These are phyloP conservation scores for Pistacia atlantica DNA, from an alignment of 345 rosid genomes.

Conservation along the genomic window DNA sequence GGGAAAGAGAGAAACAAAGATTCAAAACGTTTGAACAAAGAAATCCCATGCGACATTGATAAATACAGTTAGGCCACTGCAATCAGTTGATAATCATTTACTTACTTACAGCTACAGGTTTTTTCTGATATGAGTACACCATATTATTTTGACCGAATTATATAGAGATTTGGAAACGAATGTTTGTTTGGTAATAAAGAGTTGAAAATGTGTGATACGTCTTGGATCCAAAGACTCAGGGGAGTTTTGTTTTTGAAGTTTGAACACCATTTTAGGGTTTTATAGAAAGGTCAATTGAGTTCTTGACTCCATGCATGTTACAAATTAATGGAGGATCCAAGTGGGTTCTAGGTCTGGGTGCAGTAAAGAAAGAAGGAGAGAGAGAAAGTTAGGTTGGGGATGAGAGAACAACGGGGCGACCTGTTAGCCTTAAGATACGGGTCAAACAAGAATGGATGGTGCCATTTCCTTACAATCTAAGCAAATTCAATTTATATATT, in stretches of 20 bases:
- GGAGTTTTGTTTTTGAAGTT: neutral
- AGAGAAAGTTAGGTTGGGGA: slow-evolving; percentile 35
- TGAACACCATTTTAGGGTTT: slow-evolving; percentile 21
- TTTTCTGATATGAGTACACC: neutral
- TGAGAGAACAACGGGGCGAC: slow-evolving; percentile 62
- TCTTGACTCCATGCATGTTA: slow-evolving; percentile 19
- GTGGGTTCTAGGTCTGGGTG: slow-evolving; percentile 29
- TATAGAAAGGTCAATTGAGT: slow-evolving; percentile 11
- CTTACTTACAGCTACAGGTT: slow-evolving; percentile 20
- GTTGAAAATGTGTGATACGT: slow-evolving; percentile 23
- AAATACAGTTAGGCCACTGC: slow-evolving; percentile 10
- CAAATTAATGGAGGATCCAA: slow-evolving; percentile 14
- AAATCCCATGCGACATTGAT: slow-evolving; percentile 4
- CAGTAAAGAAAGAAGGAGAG: neutral
- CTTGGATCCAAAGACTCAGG: slow-evolving; percentile 12
- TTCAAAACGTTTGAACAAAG: neutral
- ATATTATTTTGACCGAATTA: slow-evolving; percentile 9
- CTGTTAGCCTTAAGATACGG: slow-evolving; percentile 63
- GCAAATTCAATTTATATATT: slow-evolving; percentile 31
- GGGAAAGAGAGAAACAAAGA: neutral
- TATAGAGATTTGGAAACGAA: slow-evolving; percentile 35
- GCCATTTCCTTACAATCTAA: slow-evolving; percentile 55
- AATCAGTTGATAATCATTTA: neutral
- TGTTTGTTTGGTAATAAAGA: slow-evolving; percentile 43
- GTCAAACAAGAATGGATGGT: slow-evolving; percentile 76